These are phyloP conservation scores for Penicillium roqueforti DNA, from an alignment of 495 filamentous ascomycete genomes.

Conservation along the genomic window DNA sequence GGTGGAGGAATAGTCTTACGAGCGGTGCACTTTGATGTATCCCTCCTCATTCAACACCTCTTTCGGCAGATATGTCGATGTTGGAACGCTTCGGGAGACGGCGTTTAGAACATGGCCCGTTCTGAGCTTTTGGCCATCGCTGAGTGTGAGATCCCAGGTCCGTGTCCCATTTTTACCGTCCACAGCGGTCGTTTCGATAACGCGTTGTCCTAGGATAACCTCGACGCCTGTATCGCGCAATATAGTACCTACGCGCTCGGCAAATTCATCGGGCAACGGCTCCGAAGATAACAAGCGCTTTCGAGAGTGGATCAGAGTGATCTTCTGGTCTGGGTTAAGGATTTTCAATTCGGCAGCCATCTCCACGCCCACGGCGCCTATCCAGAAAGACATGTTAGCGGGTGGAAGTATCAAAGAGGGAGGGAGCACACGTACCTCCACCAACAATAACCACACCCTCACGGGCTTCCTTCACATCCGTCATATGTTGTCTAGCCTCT, in stretches of 20 bases:
- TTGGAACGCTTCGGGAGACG: constrained; percentile 51
- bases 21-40: constrained; percentile 51
- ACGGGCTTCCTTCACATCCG: constrained; percentile 22
- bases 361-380: constrained; percentile 66
- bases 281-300: constrained; percentile 60
- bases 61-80: constrained; percentile 50
- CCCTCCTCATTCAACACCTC: constrained; percentile 49
- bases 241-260: constrained; percentile 47
- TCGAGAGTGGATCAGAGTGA: constrained; percentile 66
- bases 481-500: constrained; percentile 41
- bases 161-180: constrained; percentile 32
- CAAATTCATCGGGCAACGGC: constrained; percentile 61
- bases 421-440: constrained; percentile 26
- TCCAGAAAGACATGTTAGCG: neutral
- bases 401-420: constrained; percentile 21
- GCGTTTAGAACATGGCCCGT: constrained; percentile 58
- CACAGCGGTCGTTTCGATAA: constrained; percentile 27
- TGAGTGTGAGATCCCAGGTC: constrained; percentile 52
- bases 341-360: constrained; percentile 65
- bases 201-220: constrained; percentile 51
- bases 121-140: constrained; percentile 48
- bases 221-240: constrained; percentile 54
- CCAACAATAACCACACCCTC: constrained; percentile 59
- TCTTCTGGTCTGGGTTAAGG: constrained; percentile 50
- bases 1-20: constrained; percentile 13